Evolutionary conservation across 805 yeast species (phyloP), one percentile per base, ranked within the genome.

Genomic region (Saitoella complicata): DNA sequence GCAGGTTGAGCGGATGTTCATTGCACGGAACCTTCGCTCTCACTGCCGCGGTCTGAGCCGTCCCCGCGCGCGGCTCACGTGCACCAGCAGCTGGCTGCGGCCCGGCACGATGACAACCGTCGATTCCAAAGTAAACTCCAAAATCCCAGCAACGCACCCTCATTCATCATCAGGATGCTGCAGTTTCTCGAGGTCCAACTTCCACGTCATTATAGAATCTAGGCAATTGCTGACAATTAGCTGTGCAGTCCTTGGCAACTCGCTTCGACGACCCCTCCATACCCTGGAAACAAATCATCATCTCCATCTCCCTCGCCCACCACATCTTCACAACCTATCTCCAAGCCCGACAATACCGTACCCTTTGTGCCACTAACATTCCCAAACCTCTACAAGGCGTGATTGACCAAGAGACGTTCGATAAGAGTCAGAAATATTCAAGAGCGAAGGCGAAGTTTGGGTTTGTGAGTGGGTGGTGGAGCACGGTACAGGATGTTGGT

Each of bases 221-320:
- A 21, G 21, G 21, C 21, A 12, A 32, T 5, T 32, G 5, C 37
- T 34, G 31, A 21, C n/a, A 11, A n/a, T n/a, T 7, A 30, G 11
- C 21, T 32, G 31, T 30, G 1, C 30, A 52, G 55, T 10, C 45
- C 8, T 40, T 52, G 32, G 54, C 55, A 5, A 37, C 33, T 4
- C 38, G 44, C n/a, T 48, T 53, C 21, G 94, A 85, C 57, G 66
- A 63, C 41, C 78, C 91, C 3, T 68, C 70, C 10, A 72, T 84
- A 55, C 72, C 85, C 49, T 91, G 95, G 95, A 85, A 84, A 57
- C 55, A 69, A 8, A 66, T 87, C 39, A 73, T 88, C 40, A 59
- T 81, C 39, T 82, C 86, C 1, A 76, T 85, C 56, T 71, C 93
- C 4, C 66, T 79, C 10, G 82, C 81, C 32, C 81, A 85, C 58